phyloP scores from a whole-genome alignment of 305 asterid species.

The Coffea humblotiana region DNA sequence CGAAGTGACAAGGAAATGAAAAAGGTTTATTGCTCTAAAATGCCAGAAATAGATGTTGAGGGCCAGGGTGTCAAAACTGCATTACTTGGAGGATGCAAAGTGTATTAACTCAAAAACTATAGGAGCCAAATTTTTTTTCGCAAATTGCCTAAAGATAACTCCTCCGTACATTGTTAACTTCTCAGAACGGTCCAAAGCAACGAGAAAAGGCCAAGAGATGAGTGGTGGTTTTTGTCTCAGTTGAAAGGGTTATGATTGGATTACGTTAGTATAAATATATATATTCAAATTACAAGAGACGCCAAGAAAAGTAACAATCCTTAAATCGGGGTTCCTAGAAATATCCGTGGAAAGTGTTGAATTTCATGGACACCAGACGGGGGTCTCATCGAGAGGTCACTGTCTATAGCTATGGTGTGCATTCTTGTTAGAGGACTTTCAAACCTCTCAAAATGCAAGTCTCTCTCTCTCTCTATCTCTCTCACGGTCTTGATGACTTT shows the following conservation, averaged over 20 bases:
- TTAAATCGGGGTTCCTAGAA: slow-evolving; percentile 28
- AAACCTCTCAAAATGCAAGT: slow-evolving; percentile 21
- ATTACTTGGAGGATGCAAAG: background rate
- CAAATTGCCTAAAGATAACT: background rate
- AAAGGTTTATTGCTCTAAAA: background rate
- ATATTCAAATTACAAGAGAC: background rate
- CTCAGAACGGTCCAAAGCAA: background rate
- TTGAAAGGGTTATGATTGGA: background rate
- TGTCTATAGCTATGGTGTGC: slow-evolving; percentile 22
- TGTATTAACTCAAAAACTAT: background rate
- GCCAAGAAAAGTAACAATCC: slow-evolving; percentile 21
- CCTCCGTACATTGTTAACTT: background rate
- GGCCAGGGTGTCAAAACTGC: background rate
- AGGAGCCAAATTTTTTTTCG: background rate
- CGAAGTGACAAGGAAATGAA: background rate
- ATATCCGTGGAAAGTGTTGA: slow-evolving; percentile 11
- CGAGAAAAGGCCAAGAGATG: background rate
- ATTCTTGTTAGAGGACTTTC: slow-evolving; percentile 27
- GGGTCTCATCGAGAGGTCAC: slow-evolving; percentile 24
- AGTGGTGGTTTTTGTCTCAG: background rate
- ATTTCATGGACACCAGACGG: slow-evolving; percentile 9
- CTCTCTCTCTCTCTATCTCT: background rate
- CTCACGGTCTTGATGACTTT: slow-evolving; percentile 12
- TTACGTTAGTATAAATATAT: background rate
- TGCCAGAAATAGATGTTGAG: background rate